phyloP scores from a whole-genome alignment of 352 stramenopile genomes.

The Stephanocyclus meneghinianus region DNA sequence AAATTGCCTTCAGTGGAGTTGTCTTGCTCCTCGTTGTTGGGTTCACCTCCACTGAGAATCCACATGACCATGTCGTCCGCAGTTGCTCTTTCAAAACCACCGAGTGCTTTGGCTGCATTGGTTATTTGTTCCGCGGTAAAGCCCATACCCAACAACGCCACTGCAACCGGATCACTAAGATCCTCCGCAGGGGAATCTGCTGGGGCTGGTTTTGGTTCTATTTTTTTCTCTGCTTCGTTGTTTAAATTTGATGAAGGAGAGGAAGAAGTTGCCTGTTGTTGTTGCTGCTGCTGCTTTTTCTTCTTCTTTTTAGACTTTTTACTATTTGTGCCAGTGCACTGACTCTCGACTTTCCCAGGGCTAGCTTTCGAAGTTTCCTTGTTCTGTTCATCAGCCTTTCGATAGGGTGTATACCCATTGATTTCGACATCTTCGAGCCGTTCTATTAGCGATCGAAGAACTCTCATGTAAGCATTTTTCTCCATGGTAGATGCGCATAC shows the following conservation, averaged over 20 bases:
- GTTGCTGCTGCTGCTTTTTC: constrained; percentile 53
- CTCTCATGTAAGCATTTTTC: constrained; percentile 43
- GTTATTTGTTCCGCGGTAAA: constrained; percentile 74
- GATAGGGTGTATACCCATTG: constrained; percentile 61
- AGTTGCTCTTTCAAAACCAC: constrained; percentile 68
- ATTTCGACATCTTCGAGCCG: constrained; percentile 59
- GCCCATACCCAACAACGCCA: constrained; percentile 76
- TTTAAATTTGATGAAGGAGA: constrained; percentile 12
- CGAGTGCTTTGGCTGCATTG: constrained; percentile 68
- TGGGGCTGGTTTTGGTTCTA: constrained; percentile 2
- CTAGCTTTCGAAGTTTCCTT: background rate
- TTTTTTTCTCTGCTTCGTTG: constrained; percentile 20
- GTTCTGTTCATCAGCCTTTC: constrained; percentile 19
- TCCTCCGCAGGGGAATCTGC: constrained; percentile 19
- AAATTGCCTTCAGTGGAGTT: constrained; percentile 4
- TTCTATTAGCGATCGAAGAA: constrained; percentile 40
- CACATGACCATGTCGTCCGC: constrained; percentile 80
- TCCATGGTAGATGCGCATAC: constrained; percentile 38
- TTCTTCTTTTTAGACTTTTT: constrained; percentile 71
- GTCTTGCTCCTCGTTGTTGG: constrained; percentile 15
- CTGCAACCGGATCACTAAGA: constrained; percentile 66
- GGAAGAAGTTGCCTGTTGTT: constrained; percentile 12
- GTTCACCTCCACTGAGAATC: constrained; percentile 65
- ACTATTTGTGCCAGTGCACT: constrained; percentile 23
- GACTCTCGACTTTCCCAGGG: background rate